Evolutionary conservation across 192 early-diverging fungal species (phyloP), one percentile per base, ranked within the genome.

Genomic region (Coemansia sp.): DNA sequence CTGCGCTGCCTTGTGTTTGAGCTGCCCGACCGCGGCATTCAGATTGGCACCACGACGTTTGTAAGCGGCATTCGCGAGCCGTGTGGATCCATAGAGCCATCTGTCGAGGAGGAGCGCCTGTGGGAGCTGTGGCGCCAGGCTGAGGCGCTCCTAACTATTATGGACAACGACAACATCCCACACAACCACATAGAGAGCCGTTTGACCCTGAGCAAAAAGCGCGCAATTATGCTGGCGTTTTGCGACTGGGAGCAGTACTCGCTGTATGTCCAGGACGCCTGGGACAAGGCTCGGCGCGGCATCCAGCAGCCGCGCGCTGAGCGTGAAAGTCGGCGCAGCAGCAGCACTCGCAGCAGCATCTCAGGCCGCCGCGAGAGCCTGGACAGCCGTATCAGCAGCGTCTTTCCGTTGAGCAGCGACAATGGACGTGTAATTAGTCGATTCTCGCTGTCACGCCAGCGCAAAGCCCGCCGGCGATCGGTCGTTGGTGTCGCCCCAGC

Each of bases 161-260:
- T 81, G 78, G 78, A 81, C 72, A 81, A 81, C 52, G 72, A 81
- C 69, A 72, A 54, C 62, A 64, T 81, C 6, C 78, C 72, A 29
- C 54, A 64, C 27, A 65, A 48, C 62, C 64, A 52, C 27, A 55
- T 72, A 22, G 78, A 72, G 41, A 72, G 63, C 57, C 58, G 72
- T 12, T 58, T 81, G 50, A 75, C 72, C 43, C 66, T 81, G 27
- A 81, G 78, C 72, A 81, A 81, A 62, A 81, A 75, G 72, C 78
- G 78, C 23, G 72, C 78, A 17, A 81, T 81, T 47, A 81, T 81
- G 78, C 66, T 81, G 35, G 78, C 78, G 10, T 81, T 81, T 57
- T 75, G 78, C 69, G 78, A 81, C 66, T 81, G 78, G 78, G 78
- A 81, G 69, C 78, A 81, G 69, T 81, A 81, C 72, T 75, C 78